Evolutionary conservation across 768 basidiomycete genomes (phyloP), one percentile per base, ranked within the genome.

Genomic region (Pilatotrama ljubarskyi): DNA sequence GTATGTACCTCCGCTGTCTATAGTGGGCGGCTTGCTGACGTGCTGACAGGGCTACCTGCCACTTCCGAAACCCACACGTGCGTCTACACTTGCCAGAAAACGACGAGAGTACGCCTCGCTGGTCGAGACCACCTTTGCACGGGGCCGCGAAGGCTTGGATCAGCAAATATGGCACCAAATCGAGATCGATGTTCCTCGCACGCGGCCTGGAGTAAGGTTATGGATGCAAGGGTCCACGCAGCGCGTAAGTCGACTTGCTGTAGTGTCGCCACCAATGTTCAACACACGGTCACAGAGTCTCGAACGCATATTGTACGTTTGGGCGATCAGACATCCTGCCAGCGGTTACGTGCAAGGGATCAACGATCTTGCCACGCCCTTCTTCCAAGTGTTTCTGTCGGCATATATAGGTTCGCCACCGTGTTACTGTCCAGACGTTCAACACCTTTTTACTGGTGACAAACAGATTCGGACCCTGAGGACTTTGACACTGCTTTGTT

Each of bases 101-200:
- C 85, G 97, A 43, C 85, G 86, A 66, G 97, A 98, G 74, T 98
- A 98, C 72, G 82, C 84, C 40, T 91, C 91, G 15, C 81, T 98
- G 61, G 95, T 96, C 8, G 85, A 92, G 64, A 79, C 95, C 17
- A 88, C 97, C 15, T 99, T 98, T 72, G 86, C 90, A 13, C 83
- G 91, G 38, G 93, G 93, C 58, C 83, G 85, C 29, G 87, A 90
- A 57, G 87, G 90, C 0, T 81, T 96, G 29, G 96, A 99, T 73
- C 93, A 95, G 68, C 91, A 93, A 74, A 96, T 98, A 70, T 98
- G 97, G 97, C 97, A 98, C 75, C 97, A 99, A 74, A 98, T 98
- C 66, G 93, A 94, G 70, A 98, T 98, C 60, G 97, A 99, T 69
- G 96, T 98, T 6, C 97, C 97, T 11, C 81, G 97, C 53, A 99